Base-by-base conservation (phyloP, 495 filamentous ascomycete genomes). In the Evernia prunastri region DNA sequence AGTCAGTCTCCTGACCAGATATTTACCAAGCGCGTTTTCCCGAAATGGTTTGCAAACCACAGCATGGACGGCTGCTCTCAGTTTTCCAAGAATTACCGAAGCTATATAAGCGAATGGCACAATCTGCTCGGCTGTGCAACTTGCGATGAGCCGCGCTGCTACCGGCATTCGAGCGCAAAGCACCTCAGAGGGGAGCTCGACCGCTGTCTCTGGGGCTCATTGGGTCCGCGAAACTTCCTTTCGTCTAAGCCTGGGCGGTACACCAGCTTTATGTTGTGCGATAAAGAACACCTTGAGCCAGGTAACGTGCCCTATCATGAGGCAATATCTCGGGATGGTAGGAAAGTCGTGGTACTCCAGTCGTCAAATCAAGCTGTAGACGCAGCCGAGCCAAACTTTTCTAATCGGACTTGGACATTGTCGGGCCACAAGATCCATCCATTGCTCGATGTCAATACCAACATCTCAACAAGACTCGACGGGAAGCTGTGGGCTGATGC, bases 181-280 rank as follows among this genome's bases (percentile, higher is more conserved):
- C 51, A 33, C 3, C 5, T 33, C 8, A 20, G 7, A n/a, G 66
- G 66, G 23, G 66, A 67, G 42, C 53, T 65, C 23, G 66, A 67
- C 40, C 66, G 56, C 47, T 67, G 66, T 45, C 54, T 67, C 17
- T 68, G 60, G 67, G 59, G 40, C 15, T 47, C 60, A 8, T 18
- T 69, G 9, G 65, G 65, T n/a, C 56, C 60, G 23, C 37, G 61
- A 56, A 61, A 60, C 39, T 69, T 62, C 61, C 51, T 69, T 3
- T 45, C 39, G 15, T 39, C 35, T 10, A 45, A 35, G 31, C 45
- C 25, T 33, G 63, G 58, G 13, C 66, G 61, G 0, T 64, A 65
- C 9, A 61, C 60, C 12, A 62, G 61, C 33, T 69, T 67, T 31
- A 58, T 37, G 29, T 10, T 63, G 25, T 15, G 12, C 3, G 20